Evolutionary conservation across 1,139 yeast species (phyloP).

Genomic region (Pichia sp.): DNA sequence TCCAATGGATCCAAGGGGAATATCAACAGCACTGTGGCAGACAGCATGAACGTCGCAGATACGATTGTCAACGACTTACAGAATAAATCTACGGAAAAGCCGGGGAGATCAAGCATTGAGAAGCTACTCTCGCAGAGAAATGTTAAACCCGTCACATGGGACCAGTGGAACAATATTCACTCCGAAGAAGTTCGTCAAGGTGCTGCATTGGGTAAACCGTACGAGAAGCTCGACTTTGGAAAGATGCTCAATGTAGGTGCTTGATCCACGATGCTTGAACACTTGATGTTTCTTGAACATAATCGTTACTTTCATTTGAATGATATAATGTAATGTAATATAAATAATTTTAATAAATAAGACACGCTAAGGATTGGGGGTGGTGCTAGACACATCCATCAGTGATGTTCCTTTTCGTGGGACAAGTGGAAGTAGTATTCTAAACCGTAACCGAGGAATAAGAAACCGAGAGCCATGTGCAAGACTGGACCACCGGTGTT

Average conservation of each 20-base stretch:
- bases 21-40: slow-evolving; percentile 86
- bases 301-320: too few relatives aligned
- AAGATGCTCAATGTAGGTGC: too few relatives aligned
- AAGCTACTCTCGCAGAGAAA: slow-evolving; percentile 22
- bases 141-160: slow-evolving; percentile 48
- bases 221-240: slow-evolving; percentile 48
- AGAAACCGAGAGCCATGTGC: slow-evolving; percentile 66
- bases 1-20: slow-evolving; percentile 86
- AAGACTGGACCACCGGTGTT: slow-evolving; percentile 77
- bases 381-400: slow-evolving; percentile 2
- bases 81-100: slow-evolving; percentile 13
- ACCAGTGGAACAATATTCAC: slow-evolving; percentile 63
- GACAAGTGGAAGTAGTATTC: slow-evolving; percentile 89
- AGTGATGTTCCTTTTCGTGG: slow-evolving; percentile 41
- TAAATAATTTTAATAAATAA: too few relatives aligned
- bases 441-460: slow-evolving; percentile 79
- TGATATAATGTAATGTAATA: too few relatives aligned
- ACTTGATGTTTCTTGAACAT: too few relatives aligned
- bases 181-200: slow-evolving; percentile 44
- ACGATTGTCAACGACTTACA: slow-evolving; percentile 13
- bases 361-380: background rate
- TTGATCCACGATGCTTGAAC: too few relatives aligned
- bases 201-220: slow-evolving; percentile 37
- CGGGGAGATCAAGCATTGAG: slow-evolving; percentile 25
- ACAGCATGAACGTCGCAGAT: slow-evolving; percentile 28